Evolutionary conservation across 2,329 filamentous ascomycete genomes (phyloP).

Genomic region (Colletotrichum sp.): DNA sequence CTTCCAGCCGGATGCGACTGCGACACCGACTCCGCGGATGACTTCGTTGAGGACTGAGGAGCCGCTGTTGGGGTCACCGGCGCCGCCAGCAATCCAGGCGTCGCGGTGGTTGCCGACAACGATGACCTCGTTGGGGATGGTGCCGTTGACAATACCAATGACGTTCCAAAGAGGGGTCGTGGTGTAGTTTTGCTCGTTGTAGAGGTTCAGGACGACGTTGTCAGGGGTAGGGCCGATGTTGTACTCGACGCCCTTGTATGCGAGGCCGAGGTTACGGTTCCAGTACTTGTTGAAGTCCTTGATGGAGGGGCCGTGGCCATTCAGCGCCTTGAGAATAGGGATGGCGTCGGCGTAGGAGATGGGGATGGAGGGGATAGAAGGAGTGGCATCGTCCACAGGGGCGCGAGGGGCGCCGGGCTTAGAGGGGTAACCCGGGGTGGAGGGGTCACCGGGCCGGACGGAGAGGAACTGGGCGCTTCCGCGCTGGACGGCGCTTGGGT

Average conservation of each 20-base stretch:
- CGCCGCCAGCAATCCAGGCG: slow-evolving; percentile 84
- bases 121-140: slow-evolving; percentile 82
- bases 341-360: slow-evolving; percentile 88
- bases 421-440: slow-evolving; percentile 91
- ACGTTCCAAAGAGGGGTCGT: slow-evolving; percentile 89
- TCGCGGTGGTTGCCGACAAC: slow-evolving; percentile 93
- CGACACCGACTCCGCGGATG: slow-evolving; percentile 74
- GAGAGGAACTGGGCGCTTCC: slow-evolving; percentile 86
- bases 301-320: slow-evolving; percentile 83
- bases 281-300: slow-evolving; percentile 76
- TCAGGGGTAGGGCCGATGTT: slow-evolving; percentile 84
- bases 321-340: slow-evolving; percentile 87
- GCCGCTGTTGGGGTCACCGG: slow-evolving; percentile 82
- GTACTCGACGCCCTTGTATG: slow-evolving; percentile 83
- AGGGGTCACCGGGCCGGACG: slow-evolving; percentile 72
- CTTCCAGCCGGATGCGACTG: slow-evolving; percentile 63
- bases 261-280: slow-evolving; percentile 72
- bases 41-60: slow-evolving; percentile 82
- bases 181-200: slow-evolving; percentile 82
- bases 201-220: slow-evolving; percentile 71
- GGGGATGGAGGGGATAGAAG: slow-evolving; percentile 87
- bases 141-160: slow-evolving; percentile 90
- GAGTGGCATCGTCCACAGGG: slow-evolving; percentile 72
- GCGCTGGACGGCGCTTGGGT: slow-evolving; percentile 88
- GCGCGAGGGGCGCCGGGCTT: slow-evolving; percentile 85